Conservation (phyloP, 345 rosid genomes). For the Mangifera indica region DNA sequence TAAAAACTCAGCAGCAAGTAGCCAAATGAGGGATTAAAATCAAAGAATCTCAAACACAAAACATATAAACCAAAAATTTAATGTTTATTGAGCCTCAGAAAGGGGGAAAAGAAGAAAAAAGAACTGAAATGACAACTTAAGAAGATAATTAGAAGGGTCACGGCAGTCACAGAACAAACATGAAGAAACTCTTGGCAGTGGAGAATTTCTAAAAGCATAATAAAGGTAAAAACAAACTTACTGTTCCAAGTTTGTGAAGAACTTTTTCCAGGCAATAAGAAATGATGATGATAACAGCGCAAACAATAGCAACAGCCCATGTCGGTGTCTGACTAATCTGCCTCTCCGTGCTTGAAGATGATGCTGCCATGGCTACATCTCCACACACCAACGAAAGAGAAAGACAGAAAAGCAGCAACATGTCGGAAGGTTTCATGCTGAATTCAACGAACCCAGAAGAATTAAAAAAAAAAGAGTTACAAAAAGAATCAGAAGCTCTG, state of each 20-base stretch:
- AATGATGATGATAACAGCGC: conserved; percentile 71
- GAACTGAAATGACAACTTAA: no score
- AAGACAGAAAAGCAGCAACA: conserved; percentile 20
- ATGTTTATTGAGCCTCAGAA: no score
- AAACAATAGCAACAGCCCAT: conserved; percentile 89
- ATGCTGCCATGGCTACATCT: conserved; percentile 27
- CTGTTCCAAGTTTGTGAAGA: conserved; percentile 77
- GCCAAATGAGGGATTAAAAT: neutral
- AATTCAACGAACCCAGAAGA: neutral
- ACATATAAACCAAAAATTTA: neutral
- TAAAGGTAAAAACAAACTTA: neutral
- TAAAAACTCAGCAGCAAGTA: neutral
- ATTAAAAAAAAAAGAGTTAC: no score
- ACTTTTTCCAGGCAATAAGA: conserved; percentile 66
- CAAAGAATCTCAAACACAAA: neutral
- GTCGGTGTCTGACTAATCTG: conserved; percentile 84
- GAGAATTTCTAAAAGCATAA: neutral
- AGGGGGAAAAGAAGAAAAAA: no score
- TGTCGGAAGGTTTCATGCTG: neutral
- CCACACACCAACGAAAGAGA: conserved; percentile 22
- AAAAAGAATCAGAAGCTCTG: neutral
- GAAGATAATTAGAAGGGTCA: no score
- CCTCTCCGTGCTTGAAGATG: conserved; percentile 32
- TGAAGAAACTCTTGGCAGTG: neutral
- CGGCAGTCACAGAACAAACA: no score